These are phyloP conservation scores for Suillus paluster DNA, from an alignment of 768 basidiomycete genomes.

Conservation along the genomic window DNA sequence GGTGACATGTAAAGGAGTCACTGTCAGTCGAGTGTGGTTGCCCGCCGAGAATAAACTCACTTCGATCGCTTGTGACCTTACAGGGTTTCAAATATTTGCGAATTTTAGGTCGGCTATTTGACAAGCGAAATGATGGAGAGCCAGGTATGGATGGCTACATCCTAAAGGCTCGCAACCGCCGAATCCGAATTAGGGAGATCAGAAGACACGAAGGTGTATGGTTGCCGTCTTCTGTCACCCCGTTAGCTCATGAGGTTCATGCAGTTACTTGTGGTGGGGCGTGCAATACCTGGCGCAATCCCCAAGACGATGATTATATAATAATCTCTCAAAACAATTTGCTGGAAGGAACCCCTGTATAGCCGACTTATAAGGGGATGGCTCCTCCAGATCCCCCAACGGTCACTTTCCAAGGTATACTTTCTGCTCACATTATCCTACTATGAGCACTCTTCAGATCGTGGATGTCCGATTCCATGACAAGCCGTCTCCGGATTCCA, in stretches of 20 bases:
- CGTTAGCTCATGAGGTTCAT: not conserved
- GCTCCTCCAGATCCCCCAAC: not conserved
- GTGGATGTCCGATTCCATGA: conserved; percentile 49
- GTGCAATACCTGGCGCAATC: not conserved
- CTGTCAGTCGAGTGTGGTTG: not conserved
- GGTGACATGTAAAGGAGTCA: not conserved
- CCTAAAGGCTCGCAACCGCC: not conserved
- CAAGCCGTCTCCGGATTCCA: conserved; percentile 21
- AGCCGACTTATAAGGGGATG: not conserved
- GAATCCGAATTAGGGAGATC: not conserved
- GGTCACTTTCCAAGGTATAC: not conserved
- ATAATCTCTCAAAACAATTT: not conserved
- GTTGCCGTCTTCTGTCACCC: not conserved
- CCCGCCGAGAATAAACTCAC: not conserved
- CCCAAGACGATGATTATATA: not conserved
- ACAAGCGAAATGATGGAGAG: not conserved
- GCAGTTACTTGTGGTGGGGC: not conserved
- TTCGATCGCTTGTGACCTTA: not conserved
- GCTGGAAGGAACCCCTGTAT: not conserved
- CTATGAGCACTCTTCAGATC: conserved; percentile 41
- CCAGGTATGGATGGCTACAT: not conserved
- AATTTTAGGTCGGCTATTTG: not conserved
- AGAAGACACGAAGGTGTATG: not conserved
- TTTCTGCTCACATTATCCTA: not conserved
- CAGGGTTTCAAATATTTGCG: no score